These are phyloP conservation scores for Aspergillus jensenii DNA, from an alignment of 2,329 filamentous ascomycete genomes.

Conservation along the genomic window DNA sequence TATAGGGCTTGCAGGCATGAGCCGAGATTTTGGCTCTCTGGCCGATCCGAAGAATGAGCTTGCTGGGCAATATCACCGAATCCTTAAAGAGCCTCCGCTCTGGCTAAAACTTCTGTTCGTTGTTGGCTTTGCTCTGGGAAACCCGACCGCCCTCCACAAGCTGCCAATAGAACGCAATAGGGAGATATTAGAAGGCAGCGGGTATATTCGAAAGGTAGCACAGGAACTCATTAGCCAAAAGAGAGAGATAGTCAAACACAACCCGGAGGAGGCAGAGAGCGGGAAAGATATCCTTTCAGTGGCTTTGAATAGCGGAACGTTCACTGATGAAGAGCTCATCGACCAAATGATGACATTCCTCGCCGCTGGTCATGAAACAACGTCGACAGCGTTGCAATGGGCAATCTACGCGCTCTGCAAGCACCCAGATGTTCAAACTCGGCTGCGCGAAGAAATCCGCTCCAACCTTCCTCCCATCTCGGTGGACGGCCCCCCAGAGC, in stretches of 20 bases:
- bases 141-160: conserved; percentile 58
- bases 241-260: conserved; percentile 52
- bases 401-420: conserved; percentile 67
- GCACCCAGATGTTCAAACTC: conserved; percentile 63
- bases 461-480: conserved; percentile 55
- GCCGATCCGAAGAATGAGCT: conserved; percentile 61
- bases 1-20: conserved; percentile 70
- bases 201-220: conserved; percentile 65
- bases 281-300: conserved; percentile 78
- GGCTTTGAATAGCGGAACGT: conserved; percentile 72
- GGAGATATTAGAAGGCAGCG: conserved; percentile 58
- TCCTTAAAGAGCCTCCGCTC: conserved; percentile 22
- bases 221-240: conserved; percentile 70
- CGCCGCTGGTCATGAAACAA: conserved; percentile 79
- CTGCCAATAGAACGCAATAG: conserved; percentile 72
- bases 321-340: conserved; percentile 75
- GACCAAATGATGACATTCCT: conserved; percentile 92
- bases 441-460: conserved; percentile 68
- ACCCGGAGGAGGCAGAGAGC: conserved; percentile 11
- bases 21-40: conserved; percentile 68
- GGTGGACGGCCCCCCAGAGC: conserved; percentile 58
- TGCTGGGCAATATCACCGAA: conserved; percentile 37
- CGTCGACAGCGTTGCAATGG: conserved; percentile 74
- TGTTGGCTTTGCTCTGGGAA: conserved; percentile 59
- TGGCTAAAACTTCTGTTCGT: conserved; percentile 53